A percentile compares a stretch with the other conserved stretches of the same genome.
These are phyloP conservation scores for Larix sibirica DNA, from an alignment of 83 land plant genomes.

Conservation along the genomic window DNA sequence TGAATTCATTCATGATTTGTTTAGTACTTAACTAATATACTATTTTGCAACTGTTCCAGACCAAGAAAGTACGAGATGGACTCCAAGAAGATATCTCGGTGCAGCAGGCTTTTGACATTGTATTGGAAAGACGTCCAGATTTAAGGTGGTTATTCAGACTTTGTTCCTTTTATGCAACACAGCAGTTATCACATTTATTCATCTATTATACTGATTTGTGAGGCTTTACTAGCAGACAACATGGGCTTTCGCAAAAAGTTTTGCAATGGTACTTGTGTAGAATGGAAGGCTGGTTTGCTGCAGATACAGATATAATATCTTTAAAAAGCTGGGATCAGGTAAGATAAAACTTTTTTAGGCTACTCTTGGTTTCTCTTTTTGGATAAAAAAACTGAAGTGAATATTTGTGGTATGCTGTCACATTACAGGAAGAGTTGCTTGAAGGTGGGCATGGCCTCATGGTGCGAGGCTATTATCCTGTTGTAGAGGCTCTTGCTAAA, in stretches of 20 bases:
- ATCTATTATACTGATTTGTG: neutral
- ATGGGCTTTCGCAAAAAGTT: constrained; percentile 79
- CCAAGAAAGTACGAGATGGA: constrained; percentile 69
- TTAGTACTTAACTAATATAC: neutral
- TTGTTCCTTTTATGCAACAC: neutral
- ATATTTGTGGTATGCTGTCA: neutral
- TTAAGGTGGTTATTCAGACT: constrained; percentile 49
- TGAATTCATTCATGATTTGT: neutral
- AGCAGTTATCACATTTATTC: neutral
- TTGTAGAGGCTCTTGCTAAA: constrained; percentile 76
- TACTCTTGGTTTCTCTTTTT: neutral
- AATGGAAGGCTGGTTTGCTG: constrained; percentile 99
- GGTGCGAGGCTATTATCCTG: constrained; percentile 92
- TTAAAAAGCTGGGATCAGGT: constrained; percentile 90
- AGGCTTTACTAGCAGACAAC: constrained; percentile 47
- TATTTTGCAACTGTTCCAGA: constrained; percentile 37
- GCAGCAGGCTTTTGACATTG: constrained; percentile 53
- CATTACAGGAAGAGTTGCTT: constrained; percentile 82
- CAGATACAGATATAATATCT: constrained; percentile 91
- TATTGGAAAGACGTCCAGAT: constrained; percentile 78
- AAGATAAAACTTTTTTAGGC: neutral
- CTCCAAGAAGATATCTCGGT: constrained; percentile 76
- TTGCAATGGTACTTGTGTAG: constrained; percentile 97
- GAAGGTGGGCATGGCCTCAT: constrained; percentile 97
- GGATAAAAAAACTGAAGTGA: neutral